Evolutionary conservation across 176 grass and related monocot genomes (phyloP).

Genomic region (Triticum urartu): DNA sequence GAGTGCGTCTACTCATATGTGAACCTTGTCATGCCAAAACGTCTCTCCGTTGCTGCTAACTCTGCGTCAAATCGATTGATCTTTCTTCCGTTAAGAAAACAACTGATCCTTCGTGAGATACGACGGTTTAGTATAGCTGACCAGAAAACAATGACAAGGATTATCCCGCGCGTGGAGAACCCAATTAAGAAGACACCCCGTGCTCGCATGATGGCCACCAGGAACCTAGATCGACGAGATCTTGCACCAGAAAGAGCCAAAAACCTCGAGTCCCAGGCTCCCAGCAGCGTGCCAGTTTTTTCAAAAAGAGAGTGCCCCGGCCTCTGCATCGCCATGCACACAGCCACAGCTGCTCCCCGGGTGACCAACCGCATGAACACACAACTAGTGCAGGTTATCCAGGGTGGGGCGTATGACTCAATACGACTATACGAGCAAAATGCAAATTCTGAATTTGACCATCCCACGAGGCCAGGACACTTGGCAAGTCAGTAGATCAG

Average conservation of each 20-base stretch:
- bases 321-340: too few relatives aligned
- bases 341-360: background rate
- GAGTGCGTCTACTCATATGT: background rate
- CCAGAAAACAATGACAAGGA: background rate
- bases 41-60: background rate
- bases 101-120: too few relatives aligned
- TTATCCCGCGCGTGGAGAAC: background rate
- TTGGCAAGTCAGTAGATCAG: background rate
- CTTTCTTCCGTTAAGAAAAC: too few relatives aligned
- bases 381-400: background rate
- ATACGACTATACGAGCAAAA: background rate
- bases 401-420: too few relatives aligned
- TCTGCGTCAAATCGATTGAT: background rate
- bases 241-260: background rate
- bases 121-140: background rate
- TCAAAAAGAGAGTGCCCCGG: too few relatives aligned
- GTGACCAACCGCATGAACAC: background rate
- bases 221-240: background rate
- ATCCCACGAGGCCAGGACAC: background rate
- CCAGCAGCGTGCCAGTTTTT: background rate
- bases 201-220: background rate
- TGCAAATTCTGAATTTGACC: background rate
- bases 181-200: background rate
- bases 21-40: background rate
- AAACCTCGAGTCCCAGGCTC: background rate